A percentile compares a stretch with the other conserved stretches of the same genome.
phyloP scores from a whole-genome alignment of 2,329 filamentous ascomycete species.

The Penicillium thymicola region DNA sequence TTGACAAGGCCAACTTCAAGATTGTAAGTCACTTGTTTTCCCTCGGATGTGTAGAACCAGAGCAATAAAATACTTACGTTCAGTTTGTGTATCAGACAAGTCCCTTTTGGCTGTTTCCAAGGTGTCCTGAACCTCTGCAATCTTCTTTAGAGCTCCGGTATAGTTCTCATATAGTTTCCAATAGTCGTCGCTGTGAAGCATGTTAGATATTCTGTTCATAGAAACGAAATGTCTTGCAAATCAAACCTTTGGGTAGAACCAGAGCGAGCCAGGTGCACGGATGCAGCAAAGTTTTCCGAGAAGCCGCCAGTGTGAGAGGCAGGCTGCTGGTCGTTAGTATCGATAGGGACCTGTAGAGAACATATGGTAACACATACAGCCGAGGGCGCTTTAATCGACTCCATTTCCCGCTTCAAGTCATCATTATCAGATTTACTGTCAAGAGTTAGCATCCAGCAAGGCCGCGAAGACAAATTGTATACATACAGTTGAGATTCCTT shows the following conservation, averaged over 20 bases:
- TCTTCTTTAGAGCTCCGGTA: constrained; percentile 34
- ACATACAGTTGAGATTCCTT: constrained; percentile 41
- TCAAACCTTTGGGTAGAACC: constrained; percentile 39
- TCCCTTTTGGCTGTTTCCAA: constrained; percentile 36
- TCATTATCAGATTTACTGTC: constrained; percentile 42
- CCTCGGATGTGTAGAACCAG: neutral
- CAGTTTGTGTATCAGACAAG: constrained; percentile 36
- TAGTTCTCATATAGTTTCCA: constrained; percentile 43
- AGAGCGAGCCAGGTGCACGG: constrained; percentile 32
- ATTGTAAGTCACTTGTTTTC: constrained; percentile 19
- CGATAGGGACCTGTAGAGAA: neutral
- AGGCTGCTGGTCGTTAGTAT: constrained; percentile 22
- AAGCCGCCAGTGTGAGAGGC: constrained; percentile 31
- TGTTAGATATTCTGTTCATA: constrained; percentile 12
- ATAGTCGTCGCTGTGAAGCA: constrained; percentile 36
- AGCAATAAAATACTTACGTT: constrained; percentile 29
- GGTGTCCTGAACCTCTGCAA: constrained; percentile 38
- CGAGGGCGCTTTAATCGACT: constrained; percentile 30
- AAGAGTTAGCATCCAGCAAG: constrained; percentile 18
- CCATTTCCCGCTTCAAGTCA: constrained; percentile 37
- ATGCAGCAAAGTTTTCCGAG: constrained; percentile 33
- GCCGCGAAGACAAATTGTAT: neutral
- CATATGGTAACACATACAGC: constrained; percentile 13
- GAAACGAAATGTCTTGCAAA: neutral
- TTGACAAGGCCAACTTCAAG: constrained; percentile 33